phyloP scores from a whole-genome alignment of 2,329 filamentous ascomycete species.

The Elsinoe perseae region DNA sequence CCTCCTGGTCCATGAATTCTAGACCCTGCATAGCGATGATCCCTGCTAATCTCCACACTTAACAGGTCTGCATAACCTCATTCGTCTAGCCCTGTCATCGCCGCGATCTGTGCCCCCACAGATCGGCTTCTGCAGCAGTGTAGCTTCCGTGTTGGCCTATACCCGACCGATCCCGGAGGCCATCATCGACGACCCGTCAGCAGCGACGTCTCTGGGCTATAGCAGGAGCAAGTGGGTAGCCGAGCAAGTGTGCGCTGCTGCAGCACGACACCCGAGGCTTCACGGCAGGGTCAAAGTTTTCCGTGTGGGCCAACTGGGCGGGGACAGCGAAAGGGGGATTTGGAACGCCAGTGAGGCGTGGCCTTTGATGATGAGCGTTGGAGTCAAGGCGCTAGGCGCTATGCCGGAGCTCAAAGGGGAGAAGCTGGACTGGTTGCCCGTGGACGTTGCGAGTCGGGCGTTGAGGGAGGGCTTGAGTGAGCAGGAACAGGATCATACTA shows the following conservation, averaged over 20 bases:
- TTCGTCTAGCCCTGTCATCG: conserved; percentile 38
- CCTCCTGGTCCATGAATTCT: neutral
- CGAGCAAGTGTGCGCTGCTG: conserved; percentile 45
- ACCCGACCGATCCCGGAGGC: conserved; percentile 36
- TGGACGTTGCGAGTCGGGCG: conserved; percentile 39
- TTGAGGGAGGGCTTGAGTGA: conserved; percentile 33
- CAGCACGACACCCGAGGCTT: conserved; percentile 27
- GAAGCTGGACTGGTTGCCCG: conserved; percentile 40
- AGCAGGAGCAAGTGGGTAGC: conserved; percentile 53
- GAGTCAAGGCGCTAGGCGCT: conserved; percentile 30
- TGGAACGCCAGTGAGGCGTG: conserved; percentile 46
- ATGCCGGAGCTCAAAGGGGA: conserved; percentile 36
- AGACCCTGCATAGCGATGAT: conserved; percentile 1
- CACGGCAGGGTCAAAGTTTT: conserved; percentile 37
- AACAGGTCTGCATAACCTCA: conserved; percentile 40
- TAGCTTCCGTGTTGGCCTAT: conserved; percentile 36
- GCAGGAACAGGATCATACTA: neutral
- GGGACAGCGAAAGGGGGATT: conserved; percentile 35
- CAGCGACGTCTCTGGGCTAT: conserved; percentile 47
- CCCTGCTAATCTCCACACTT: conserved; percentile 19
- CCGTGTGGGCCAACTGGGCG: conserved; percentile 43
- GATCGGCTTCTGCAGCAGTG: conserved; percentile 48
- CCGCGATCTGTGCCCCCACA: conserved; percentile 25
- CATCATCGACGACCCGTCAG: conserved; percentile 34
- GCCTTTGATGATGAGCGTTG: conserved; percentile 41